A percentile compares a stretch with the other conserved stretches of the same genome.
These are phyloP conservation scores for Dryadomyces quercivorus DNA, from an alignment of 2,329 filamentous ascomycete species.

Conservation along the genomic window DNA sequence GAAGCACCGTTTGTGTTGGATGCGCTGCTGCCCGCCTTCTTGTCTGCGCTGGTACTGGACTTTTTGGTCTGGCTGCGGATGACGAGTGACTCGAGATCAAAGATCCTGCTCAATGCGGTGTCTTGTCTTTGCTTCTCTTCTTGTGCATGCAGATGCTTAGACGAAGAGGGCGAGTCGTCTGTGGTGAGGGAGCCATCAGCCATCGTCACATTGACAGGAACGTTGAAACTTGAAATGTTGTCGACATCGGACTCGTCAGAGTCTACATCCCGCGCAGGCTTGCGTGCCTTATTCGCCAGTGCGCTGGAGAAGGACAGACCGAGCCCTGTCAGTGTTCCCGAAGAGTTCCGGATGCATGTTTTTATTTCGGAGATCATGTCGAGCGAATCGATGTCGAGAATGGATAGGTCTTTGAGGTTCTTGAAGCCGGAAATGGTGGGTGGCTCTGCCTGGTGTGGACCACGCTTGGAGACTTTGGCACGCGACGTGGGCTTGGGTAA, in stretches of 20 bases:
- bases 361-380: constrained; percentile 44
- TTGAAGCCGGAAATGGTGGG: constrained; percentile 46
- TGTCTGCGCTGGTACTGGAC: constrained; percentile 3
- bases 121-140: constrained; percentile 45
- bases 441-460: constrained; percentile 20
- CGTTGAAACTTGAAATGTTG: constrained; percentile 28
- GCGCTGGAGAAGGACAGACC: constrained; percentile 45
- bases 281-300: constrained; percentile 34
- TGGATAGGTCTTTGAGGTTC: constrained; percentile 36
- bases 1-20: background rate
- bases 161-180: constrained; percentile 27
- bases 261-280: constrained; percentile 22
- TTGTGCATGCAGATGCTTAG: constrained; percentile 33
- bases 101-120: constrained; percentile 36
- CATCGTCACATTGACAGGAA: constrained; percentile 8
- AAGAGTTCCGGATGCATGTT: constrained; percentile 40
- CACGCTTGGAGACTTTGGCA: background rate
- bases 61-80: constrained; percentile 14
- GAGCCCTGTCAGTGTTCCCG: constrained; percentile 39
- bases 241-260: constrained; percentile 35
- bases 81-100: constrained; percentile 33
- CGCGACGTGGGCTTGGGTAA: background rate
- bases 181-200: constrained; percentile 11
- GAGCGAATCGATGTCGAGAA: constrained; percentile 49
- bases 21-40: constrained; percentile 16